These are phyloP conservation scores for Hanseniaspora sp. DNA, from an alignment of 1,139 yeast species.

Conservation along the genomic window DNA sequence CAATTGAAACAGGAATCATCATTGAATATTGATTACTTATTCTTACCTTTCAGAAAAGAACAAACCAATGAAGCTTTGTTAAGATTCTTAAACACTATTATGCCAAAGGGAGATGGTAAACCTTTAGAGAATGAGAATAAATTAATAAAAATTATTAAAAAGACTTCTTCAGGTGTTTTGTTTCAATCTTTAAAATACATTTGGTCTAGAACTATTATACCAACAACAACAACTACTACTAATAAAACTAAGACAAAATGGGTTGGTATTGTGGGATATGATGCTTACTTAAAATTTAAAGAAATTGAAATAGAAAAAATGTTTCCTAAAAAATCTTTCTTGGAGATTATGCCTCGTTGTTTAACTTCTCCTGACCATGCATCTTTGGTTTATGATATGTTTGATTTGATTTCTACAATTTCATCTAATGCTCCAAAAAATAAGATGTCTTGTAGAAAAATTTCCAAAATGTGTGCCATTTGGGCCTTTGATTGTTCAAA, in stretches of 20 bases:
- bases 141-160: conserved; percentile 33
- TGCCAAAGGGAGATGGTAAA: conserved; percentile 42
- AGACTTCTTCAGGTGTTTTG: conserved; percentile 54
- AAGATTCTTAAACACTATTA: conserved; percentile 40
- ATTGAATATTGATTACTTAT: conserved; percentile 49
- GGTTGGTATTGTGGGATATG: conserved; percentile 74
- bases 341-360: conserved; percentile 74
- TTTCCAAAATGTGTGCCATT: conserved; percentile 69
- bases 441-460: conserved; percentile 66
- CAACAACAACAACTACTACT: neutral
- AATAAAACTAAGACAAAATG: neutral
- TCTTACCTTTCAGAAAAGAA: conserved; percentile 60
- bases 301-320: conserved; percentile 53
- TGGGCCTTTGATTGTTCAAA: conserved; percentile 59
- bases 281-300: conserved; percentile 60
- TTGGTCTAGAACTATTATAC: conserved; percentile 66
- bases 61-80: conserved; percentile 49
- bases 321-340: conserved; percentile 60
- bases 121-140: conserved; percentile 34
- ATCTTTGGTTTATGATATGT: conserved; percentile 74
- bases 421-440: conserved; percentile 75
- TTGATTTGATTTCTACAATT: conserved; percentile 67
- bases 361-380: conserved; percentile 79
- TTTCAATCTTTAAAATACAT: conserved; percentile 66
- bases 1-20: conserved; percentile 42